phyloP scores from a whole-genome alignment of 345 rosid species.

The Diplotaxis tenuifolia region DNA sequence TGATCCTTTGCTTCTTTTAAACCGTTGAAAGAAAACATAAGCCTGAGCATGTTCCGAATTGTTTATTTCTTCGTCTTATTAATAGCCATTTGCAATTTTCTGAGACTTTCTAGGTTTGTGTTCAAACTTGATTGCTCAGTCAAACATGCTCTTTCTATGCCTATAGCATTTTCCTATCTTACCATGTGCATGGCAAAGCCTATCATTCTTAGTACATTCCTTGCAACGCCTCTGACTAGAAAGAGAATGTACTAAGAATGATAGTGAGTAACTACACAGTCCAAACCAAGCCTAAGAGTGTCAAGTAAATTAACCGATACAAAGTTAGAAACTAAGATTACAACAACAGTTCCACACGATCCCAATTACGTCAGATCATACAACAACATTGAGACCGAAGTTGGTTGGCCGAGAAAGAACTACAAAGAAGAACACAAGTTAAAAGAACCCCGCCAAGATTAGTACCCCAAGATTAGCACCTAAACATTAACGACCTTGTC shows the following conservation, averaged over 20 bases:
- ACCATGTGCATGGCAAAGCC: background rate
- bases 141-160: conserved; percentile 1
- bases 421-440: conserved; percentile 3
- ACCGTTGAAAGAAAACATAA: background rate
- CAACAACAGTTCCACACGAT: conserved; percentile 27
- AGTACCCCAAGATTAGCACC: conserved; percentile 24
- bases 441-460: background rate
- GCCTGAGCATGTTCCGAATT: background rate
- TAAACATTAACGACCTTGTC: conserved; percentile 17
- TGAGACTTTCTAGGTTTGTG: conserved; percentile 21
- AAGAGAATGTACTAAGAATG: too few relatives aligned
- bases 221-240: too few relatives aligned
- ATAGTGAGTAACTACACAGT: too few relatives aligned
- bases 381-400: conserved; percentile 31
- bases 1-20: background rate
- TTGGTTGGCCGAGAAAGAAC: conserved; percentile 23
- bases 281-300: background rate
- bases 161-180: background rate
- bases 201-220: too few relatives aligned
- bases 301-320: background rate
- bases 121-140: conserved; percentile 5
- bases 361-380: conserved; percentile 29
- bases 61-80: background rate
- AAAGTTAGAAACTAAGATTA: conserved; percentile 19
- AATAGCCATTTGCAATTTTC: background rate